phyloP scores from a whole-genome alignment of 495 filamentous ascomycete genomes.

The Letharia columbiana region DNA sequence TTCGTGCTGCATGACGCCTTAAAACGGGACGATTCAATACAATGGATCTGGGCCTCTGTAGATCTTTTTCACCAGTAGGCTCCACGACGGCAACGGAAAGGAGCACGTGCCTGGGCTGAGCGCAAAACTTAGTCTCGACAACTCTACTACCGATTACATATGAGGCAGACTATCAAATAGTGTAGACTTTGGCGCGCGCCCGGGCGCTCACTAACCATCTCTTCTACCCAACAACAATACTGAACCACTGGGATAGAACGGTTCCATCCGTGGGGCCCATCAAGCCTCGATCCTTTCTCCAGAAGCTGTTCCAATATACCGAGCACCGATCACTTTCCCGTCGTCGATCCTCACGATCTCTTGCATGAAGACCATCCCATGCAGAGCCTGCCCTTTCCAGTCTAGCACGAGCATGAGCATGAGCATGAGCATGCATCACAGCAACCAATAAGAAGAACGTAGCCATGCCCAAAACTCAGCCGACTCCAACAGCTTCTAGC shows the following conservation, averaged over 20 bases:
- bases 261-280: not conserved
- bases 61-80: not conserved
- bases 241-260: not conserved
- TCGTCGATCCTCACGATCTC: not conserved
- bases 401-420: not conserved
- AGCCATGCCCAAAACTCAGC: not conserved
- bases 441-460: not conserved
- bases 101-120: not conserved
- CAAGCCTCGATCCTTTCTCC: not conserved
- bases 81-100: not conserved
- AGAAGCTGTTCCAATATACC: not conserved
- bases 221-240: not conserved
- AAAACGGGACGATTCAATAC: not conserved
- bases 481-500: not conserved
- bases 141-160: not conserved
- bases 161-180: not conserved
- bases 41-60: not conserved
- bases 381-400: not conserved
- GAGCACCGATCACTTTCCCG: not conserved
- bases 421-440: not conserved
- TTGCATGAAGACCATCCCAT: not conserved
- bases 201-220: not conserved
- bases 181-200: not conserved
- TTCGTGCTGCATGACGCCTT: constrained; percentile 2
- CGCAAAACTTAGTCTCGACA: not conserved